Base-by-base conservation (phyloP, 2,329 filamentous ascomycete species). In the Laburnicola sp. region DNA sequence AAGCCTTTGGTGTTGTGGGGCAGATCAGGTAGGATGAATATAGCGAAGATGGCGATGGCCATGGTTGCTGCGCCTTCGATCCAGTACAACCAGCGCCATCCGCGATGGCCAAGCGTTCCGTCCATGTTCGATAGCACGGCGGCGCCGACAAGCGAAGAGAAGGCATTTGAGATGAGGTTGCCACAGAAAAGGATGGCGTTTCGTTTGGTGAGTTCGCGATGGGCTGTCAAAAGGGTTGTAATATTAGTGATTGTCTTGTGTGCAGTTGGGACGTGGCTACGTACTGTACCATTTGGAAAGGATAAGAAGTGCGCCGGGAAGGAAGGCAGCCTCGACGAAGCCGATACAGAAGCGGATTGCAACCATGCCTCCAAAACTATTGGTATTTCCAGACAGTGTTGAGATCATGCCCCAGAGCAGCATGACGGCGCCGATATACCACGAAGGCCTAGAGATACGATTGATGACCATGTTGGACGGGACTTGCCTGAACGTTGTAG, bases 201-300 rank as follows among this genome's bases (percentile, higher is more conserved):
- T 7, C 73, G 66, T 1, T 68, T 64, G 5, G 71, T 72, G 31
- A 75, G 62, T 50, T 76, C 73, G 43, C 80, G 78, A 41, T 83
- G 78, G 1, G 84, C 28, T 30, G 10, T 30, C 10, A 30, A 30
- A 30, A 10, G 10, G 28, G 10, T n/a, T n/a, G 28, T 30, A 30
- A 30, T 6, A 10, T 30, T 10, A 30, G 28, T 30, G 28, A 10
- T 10, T 30, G 28, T 30, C 28, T 30, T 30, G 5, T 30, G 28
- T 10, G 10, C 10, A 5, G 5, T 30, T 10, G 5, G 28, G 10
- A 30, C 5, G 10, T 30, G 28, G 28, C 28, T 30, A 30, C 28
- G 5, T 30, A 30, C 28, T 87, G 68, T 88, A 88, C 80, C 84
- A 88, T 59, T 86, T 84, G 0, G 82, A 84, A 21, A 87, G 75